A percentile compares a stretch with the other conserved stretches of the same genome.
Evolutionary conservation across 1,284 basidiomycete genomes (phyloP).

Genomic region (Malassezia pachydermatis): DNA sequence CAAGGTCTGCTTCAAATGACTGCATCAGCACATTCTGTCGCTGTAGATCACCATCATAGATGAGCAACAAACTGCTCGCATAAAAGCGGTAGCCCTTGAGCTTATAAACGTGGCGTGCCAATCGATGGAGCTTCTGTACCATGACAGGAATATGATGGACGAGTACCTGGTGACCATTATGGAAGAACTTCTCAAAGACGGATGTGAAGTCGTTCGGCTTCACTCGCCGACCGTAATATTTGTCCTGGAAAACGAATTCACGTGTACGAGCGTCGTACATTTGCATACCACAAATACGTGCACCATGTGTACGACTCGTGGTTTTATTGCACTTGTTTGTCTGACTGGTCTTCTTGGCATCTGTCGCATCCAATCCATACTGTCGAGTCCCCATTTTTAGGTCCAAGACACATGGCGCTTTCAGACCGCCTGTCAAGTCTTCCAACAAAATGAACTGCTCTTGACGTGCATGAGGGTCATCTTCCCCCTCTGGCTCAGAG

Average conservation of each 20-base stretch:
- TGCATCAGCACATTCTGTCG: constrained; percentile 58
- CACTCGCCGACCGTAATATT: constrained; percentile 87
- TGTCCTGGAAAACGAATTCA: constrained; percentile 84
- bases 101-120: constrained; percentile 77
- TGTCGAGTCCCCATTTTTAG: constrained; percentile 98
- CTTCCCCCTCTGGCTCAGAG: too few relatives aligned
- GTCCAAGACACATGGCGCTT: constrained; percentile 88
- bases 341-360: constrained; percentile 90
- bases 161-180: constrained; percentile 71
- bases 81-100: constrained; percentile 93
- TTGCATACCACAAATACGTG: constrained; percentile 97
- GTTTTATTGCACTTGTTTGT: constrained; percentile 95
- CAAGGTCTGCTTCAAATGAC: constrained; percentile 27
- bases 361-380: constrained; percentile 89
- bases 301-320: constrained; percentile 78
- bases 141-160: constrained; percentile 84
- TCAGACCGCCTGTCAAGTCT: constrained; percentile 87
- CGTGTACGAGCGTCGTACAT: constrained; percentile 55
- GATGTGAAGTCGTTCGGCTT: constrained; percentile 71
- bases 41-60: constrained; percentile 89
- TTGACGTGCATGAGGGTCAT: constrained; percentile 54
- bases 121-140: constrained; percentile 81
- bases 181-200: constrained; percentile 71
- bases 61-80: constrained; percentile 87
- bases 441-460: constrained; percentile 99